Conservation (phyloP, 2,329 filamentous ascomycete genomes). For the Alternaria tenuissima region DNA sequence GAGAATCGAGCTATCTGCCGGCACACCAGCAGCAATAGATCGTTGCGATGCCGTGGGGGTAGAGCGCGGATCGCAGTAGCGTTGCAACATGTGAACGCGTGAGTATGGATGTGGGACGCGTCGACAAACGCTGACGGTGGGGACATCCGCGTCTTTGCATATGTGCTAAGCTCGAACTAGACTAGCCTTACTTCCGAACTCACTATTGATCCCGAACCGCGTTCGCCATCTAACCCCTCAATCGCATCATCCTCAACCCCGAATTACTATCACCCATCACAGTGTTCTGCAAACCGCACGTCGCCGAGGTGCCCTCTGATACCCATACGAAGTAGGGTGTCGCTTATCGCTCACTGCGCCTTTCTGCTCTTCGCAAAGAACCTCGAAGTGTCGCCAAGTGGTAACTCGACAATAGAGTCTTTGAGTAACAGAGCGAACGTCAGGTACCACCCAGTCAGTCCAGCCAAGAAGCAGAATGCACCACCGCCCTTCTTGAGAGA, state of each 20-base stretch:
- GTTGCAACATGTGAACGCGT: neutral
- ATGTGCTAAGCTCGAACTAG: neutral
- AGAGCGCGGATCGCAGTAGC: neutral
- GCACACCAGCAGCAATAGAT: neutral
- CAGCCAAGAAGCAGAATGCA: constrained; percentile 57
- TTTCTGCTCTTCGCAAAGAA: constrained; percentile 37
- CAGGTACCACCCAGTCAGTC: constrained; percentile 50
- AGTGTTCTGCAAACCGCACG: neutral
- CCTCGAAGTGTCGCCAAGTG: constrained; percentile 36
- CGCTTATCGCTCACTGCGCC: constrained; percentile 1
- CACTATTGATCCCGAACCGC: neutral
- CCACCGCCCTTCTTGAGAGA: constrained; percentile 57
- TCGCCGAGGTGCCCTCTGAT: neutral
- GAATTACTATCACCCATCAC: neutral
- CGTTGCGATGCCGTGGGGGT: neutral
- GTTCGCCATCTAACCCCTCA: constrained; percentile 20
- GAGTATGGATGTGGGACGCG: neutral
- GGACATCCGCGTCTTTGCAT: neutral
- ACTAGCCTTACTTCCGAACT: neutral
- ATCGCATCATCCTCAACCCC: constrained; percentile 19
- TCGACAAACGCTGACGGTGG: neutral
- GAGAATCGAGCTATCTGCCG: neutral
- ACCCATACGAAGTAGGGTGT: neutral
- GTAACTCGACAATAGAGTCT: constrained; percentile 37
- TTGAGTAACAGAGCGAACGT: constrained; percentile 35